Evolutionary conservation across 2,329 filamentous ascomycete species (phyloP), one percentile per base, ranked within the genome.

Genomic region (Monosporascus sp.): DNA sequence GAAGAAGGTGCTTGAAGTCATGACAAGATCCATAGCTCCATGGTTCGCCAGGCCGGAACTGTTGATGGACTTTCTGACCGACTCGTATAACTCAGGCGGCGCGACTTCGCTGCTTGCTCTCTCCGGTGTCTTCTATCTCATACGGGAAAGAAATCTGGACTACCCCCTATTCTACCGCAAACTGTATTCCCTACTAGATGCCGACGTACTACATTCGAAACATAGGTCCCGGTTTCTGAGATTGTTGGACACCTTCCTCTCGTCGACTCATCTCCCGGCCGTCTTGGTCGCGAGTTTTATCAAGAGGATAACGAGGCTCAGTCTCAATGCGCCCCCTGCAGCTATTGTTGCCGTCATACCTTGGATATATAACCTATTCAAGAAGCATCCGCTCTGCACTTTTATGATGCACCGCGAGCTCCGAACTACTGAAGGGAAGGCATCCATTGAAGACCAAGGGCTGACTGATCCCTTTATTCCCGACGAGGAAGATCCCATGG

Each of bases 1-100:
- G 49, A 97, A 97, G 68, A 76, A 77, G 48, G 79, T 96, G 2
- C 78, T 99, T 47, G 80, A 83, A 55, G 80, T 88, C 56, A 86
- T 95, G 72, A 85, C 89, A 2, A 82, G 82, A 42, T 84, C 84
- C 36, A 90, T 97, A 61, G 88, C 89, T 24, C 92, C 93, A 1
- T 96, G 90, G 89, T 96, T 97, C 71, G 81, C 78, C 47, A 89
- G 90, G 56, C 88, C 91, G 1, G 93, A 97, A 65, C 79, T 96
- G 41, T 80, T 99, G 36, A 91, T 96, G 79, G 94, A 99, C 73
- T 99, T 97, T 70, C 74, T 99, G 51, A 96, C 91, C n/a, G 90
- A 94, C 72, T 95, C 86, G 31, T 97, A 96, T 74, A 81, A 97
- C 63, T 76, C 85, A 7, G 91, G 93, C 49, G 94, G 94, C 45